Evolutionary conservation across 2,329 filamentous ascomycete species (phyloP).

Genomic region (Colletotrichum sp.): DNA sequence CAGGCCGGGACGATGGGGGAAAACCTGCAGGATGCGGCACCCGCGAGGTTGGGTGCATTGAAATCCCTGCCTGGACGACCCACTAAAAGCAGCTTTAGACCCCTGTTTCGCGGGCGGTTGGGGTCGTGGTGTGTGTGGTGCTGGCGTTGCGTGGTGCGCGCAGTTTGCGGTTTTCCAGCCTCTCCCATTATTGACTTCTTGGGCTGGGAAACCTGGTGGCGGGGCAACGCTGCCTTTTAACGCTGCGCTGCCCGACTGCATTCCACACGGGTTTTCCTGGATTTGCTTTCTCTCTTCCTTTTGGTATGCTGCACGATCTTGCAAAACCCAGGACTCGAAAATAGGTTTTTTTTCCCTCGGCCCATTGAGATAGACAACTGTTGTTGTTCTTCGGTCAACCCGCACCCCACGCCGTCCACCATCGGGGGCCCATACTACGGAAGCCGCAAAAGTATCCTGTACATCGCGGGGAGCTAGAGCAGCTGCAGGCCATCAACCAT

Average conservation of each 20-base stretch:
- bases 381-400: background rate
- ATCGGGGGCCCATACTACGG: background rate
- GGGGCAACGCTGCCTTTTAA: constrained; percentile 51
- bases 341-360: background rate
- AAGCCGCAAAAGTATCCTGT: background rate
- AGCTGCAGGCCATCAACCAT: background rate
- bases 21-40: background rate
- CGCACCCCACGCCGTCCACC: background rate
- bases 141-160: background rate
- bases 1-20: background rate
- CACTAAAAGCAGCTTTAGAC: constrained; percentile 13
- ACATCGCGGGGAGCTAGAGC: background rate
- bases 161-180: constrained; percentile 29
- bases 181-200: constrained; percentile 37
- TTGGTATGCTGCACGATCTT: background rate
- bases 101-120: constrained; percentile 15
- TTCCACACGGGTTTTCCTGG: background rate
- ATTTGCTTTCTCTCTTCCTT: background rate
- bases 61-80: background rate
- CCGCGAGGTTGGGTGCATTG: constrained; percentile 14
- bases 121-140: background rate
- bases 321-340: background rate
- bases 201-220: constrained; percentile 42
- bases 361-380: background rate
- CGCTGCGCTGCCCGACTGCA: constrained; percentile 13